These are phyloP conservation scores for Sporormia fimetaria DNA, from an alignment of 495 filamentous ascomycete genomes.

Conservation along the genomic window DNA sequence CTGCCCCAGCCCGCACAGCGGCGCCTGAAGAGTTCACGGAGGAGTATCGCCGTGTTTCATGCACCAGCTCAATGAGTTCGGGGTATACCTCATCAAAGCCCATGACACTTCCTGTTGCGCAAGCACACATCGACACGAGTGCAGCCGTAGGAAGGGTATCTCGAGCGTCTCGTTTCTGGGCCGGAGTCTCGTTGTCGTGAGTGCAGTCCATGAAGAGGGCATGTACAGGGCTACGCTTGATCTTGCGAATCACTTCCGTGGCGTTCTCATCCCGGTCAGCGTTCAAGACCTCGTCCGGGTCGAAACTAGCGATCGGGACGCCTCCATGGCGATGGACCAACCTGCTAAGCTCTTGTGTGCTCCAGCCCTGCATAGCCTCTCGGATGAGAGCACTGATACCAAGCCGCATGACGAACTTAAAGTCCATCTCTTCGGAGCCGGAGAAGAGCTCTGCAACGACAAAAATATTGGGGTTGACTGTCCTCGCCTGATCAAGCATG, in stretches of 20 bases:
- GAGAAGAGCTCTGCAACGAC: conserved; percentile 96
- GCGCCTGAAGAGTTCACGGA: conserved; percentile 54
- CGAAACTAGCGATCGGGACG: conserved; percentile 90
- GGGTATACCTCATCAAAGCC: conserved; percentile 99
- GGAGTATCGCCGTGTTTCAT: conserved; percentile 70
- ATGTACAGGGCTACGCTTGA: conserved; percentile 72
- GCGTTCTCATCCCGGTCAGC: conserved; percentile 30
- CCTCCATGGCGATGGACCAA: conserved; percentile 92
- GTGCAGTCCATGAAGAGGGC: conserved; percentile 99
- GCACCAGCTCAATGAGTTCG: conserved; percentile 76
- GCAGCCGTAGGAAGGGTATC: conserved; percentile 96
- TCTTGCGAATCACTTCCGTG: conserved; percentile 54
- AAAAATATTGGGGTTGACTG: conserved; percentile 76
- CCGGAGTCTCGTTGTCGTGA: conserved; percentile 93
- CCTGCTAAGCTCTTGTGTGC: conserved; percentile 78
- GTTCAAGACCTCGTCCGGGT: conserved; percentile 50
- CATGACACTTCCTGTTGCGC: conserved; percentile 88
- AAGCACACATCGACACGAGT: conserved; percentile 88
- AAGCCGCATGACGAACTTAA: conserved; percentile 83
- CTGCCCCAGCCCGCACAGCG: conserved; percentile 47
- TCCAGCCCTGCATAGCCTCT: conserved; percentile 98
- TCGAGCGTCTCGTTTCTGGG: conserved; percentile 87
- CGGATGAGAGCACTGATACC: conserved; percentile 83
- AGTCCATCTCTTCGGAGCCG: conserved; percentile 90
- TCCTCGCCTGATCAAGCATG: conserved; percentile 80